Evolutionary conservation across 1,284 basidiomycete genomes (phyloP).

Genomic region (Leccinum solheimii): DNA sequence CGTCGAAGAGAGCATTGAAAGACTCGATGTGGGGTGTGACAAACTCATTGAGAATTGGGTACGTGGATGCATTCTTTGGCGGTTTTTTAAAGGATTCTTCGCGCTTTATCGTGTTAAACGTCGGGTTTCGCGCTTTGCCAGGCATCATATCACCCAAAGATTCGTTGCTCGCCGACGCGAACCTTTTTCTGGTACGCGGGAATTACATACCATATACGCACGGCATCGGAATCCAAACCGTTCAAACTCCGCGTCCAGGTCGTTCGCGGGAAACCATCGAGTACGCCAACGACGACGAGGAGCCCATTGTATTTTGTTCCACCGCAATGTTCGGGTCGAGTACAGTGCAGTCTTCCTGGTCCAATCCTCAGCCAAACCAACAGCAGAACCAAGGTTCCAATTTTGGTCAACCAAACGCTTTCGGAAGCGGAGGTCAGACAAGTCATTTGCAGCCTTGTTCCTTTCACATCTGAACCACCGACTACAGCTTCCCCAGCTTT

Average conservation of each 20-base stretch:
- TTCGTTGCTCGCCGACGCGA: neutral
- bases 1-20: constrained; percentile 95
- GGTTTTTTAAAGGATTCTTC: constrained; percentile 85
- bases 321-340: constrained; percentile 58
- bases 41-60: constrained; percentile 89
- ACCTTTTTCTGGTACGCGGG: constrained; percentile 16
- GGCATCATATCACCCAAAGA: constrained; percentile 34
- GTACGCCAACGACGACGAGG: constrained; percentile 28
- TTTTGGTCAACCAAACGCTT: constrained; percentile 50
- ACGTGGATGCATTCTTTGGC: constrained; percentile 64
- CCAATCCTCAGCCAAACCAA: constrained; percentile 55
- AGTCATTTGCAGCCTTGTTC: constrained; percentile 37
- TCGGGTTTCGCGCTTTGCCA: constrained; percentile 42
- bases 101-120: constrained; percentile 85
- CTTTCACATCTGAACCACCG: constrained; percentile 33
- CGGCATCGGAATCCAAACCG: constrained; percentile 14
- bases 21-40: constrained; percentile 94
- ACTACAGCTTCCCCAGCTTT: constrained; percentile 38
- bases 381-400: constrained; percentile 42
- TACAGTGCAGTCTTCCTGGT: constrained; percentile 60
- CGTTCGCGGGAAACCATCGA: constrained; percentile 11
- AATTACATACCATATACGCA: constrained; percentile 24
- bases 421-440: constrained; percentile 46
- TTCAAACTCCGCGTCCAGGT: constrained; percentile 26
- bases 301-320: constrained; percentile 18